These are phyloP conservation scores for Salix koriyanagi DNA, from an alignment of 345 rosid genomes.

Conservation along the genomic window DNA sequence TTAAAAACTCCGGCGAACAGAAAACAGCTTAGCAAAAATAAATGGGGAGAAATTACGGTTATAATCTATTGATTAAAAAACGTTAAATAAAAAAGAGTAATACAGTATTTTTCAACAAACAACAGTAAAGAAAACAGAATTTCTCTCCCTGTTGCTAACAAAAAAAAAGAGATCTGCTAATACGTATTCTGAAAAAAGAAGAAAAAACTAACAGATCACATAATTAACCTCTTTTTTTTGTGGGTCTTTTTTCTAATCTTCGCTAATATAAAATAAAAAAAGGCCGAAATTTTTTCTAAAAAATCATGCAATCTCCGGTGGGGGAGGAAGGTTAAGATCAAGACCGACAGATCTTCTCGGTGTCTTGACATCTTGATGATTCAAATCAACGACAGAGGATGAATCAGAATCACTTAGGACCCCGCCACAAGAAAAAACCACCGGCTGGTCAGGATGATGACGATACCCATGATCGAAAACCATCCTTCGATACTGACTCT, in stretches of 20 bases:
- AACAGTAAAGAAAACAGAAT: slow-evolving; percentile 27
- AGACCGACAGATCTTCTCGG: slow-evolving; percentile 34
- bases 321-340: slow-evolving; percentile 69
- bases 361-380: slow-evolving; percentile 21
- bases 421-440: slow-evolving; percentile 10
- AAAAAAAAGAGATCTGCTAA: slow-evolving; percentile 36
- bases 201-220: slow-evolving; percentile 13
- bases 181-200: slow-evolving; percentile 12
- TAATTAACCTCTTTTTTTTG: slow-evolving; percentile 10
- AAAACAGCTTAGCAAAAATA: not conserved
- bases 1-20: not conserved
- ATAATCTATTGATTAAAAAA: slow-evolving; percentile 8
- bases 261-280: not conserved
- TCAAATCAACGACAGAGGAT: slow-evolving; percentile 42
- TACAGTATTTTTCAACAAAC: slow-evolving; percentile 10
- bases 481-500: slow-evolving; percentile 32
- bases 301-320: slow-evolving; percentile 41
- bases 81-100: not conserved
- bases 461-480: slow-evolving; percentile 19
- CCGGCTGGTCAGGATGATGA: not conserved
- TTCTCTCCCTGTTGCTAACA: slow-evolving; percentile 27
- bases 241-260: not conserved
- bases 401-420: slow-evolving; percentile 61
- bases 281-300: not conserved
- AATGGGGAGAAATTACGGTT: not conserved